Base-by-base conservation (phyloP, 1,284 basidiomycete species). In the Pyrrhoderma noxium region DNA sequence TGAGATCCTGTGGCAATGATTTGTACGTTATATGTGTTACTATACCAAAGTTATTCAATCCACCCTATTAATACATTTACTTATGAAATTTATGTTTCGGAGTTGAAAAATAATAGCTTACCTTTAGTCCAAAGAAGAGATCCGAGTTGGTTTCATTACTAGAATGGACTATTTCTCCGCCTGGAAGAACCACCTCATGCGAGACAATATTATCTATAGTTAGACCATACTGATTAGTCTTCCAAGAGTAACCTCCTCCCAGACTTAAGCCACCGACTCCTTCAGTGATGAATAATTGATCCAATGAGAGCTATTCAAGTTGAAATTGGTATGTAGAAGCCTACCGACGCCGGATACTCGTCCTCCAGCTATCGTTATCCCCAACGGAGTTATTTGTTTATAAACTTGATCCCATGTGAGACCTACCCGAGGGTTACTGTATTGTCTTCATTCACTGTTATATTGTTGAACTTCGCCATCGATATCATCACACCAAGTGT, bases 341-440 rank as follows among this genome's bases (percentile, higher is more conserved):
- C 47, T 13, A 47, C 58, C 57, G 16, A 58, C 49, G 14, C 60
- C 56, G 31, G 51, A 36, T 23, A 58, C 58, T 22, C 62, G 49
- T 7, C 60, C 61, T 14, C 62, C 61, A n/a, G 54, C 52, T 14
- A 61, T 56, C 46, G 48, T 62, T 25, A 55, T 46, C 19, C 55
- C 56, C 41, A 39, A 39, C 16, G 52, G 52, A 14, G 55, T 50
- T 13, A 61, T 48, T 9, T 23, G 40, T 36, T 36, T 47, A 51
- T 62, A 63, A 19, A 62, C 60, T 16, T 61, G 42, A 39, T 59
- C 61, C 61, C 61, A 62, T 25, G 49, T 56, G 5, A 56, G 49
- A 14, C 57, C 59, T 23, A 55, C 31, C 61, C 61, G 18, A 59
- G 48, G n/a, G 46, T 55, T 3, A 53, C 54, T 27, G 53, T 54